Evolutionary conservation across 2,329 filamentous ascomycete genomes (phyloP), one percentile per base, ranked within the genome.

Genomic region (Ophiocordyceps camponoti-floridani): DNA sequence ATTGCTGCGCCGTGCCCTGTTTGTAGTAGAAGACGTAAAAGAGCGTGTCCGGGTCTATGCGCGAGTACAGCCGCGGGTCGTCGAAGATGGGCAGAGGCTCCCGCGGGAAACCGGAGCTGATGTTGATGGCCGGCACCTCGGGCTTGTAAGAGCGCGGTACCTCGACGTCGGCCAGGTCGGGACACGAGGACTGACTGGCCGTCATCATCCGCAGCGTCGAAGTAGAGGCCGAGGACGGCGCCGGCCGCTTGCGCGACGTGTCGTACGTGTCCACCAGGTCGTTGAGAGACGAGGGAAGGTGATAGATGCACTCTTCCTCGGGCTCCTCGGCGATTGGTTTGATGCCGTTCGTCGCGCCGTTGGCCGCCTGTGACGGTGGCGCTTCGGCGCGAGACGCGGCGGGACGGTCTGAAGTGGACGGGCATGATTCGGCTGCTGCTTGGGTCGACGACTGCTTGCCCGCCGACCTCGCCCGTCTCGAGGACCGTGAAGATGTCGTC

Each of bases 21-120:
- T 89, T 86, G 69, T 98, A 98, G 70, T 98, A 98, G 65, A 98
- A 98, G 41, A 94, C 84, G 65, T 98, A 98, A 65, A 98, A 98
- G 10, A 98, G 71, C 28, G 89, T 94, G 58, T 98, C 91, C 0
- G 88, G 87, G 56, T 98, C 91, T 48, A 98, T 89, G 47, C 85
- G 76, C 26, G 76, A 75, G 63, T 95, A 98, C 48, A 98, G 65
- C 42, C 84, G 73, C 31, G 86, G 84, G 61, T 98, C 87, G 54
- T 95, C 87, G 53, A 96, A 89, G 51, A 96, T 86, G 2, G 82
- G 68, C 40, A 95, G 70, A n/a, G 88, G 83, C 58, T 95, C 87
- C 57, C 93, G 86, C 7, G 91, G 91, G 61, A 94, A 98, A 52
- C 91, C 84, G 8, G 84, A 70, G 3, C 80, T 80, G 11, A 35